A percentile compares a stretch with the other conserved stretches of the same genome.
These are phyloP conservation scores for Camelina laxa DNA, from an alignment of 345 rosid species.

Conservation along the genomic window DNA sequence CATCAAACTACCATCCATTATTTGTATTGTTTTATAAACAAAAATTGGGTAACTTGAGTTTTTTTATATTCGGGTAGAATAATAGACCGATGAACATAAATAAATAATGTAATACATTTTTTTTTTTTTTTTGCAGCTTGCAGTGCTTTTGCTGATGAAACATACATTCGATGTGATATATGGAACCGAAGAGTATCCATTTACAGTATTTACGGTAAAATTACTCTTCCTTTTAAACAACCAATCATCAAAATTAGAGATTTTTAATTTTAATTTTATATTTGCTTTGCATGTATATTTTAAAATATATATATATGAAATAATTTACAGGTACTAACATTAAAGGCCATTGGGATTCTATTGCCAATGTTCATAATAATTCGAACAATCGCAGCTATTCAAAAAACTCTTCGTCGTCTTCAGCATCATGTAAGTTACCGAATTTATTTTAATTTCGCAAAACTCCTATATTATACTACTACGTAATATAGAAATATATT, in stretches of 20 bases:
- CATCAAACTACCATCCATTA: background rate
- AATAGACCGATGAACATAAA: background rate
- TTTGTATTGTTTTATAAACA: background rate
- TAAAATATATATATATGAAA: background rate
- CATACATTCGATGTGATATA: slow-evolving; percentile 60
- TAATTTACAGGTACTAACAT: slow-evolving; percentile 57
- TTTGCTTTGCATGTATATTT: background rate
- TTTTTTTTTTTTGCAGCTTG: slow-evolving; percentile 55
- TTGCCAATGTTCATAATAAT: slow-evolving; percentile 74
- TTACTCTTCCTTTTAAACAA: background rate
- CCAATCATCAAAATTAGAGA: background rate
- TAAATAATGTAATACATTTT: background rate
- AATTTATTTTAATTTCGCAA: background rate
- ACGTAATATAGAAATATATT: background rate
- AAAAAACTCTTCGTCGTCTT: slow-evolving; percentile 41
- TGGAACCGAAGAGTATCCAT: slow-evolving; percentile 70
- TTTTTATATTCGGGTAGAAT: background rate
- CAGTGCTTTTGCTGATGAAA: slow-evolving; percentile 65
- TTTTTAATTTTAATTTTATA: background rate
- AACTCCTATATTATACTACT: background rate
- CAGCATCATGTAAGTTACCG: slow-evolving; percentile 37
- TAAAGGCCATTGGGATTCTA: slow-evolving; percentile 73
- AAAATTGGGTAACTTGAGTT: background rate
- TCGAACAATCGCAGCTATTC: slow-evolving; percentile 62
- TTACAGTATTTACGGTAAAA: slow-evolving; percentile 65